phyloP scores from a whole-genome alignment of 176 grass and related monocot species.

The Oryza longistaminata region DNA sequence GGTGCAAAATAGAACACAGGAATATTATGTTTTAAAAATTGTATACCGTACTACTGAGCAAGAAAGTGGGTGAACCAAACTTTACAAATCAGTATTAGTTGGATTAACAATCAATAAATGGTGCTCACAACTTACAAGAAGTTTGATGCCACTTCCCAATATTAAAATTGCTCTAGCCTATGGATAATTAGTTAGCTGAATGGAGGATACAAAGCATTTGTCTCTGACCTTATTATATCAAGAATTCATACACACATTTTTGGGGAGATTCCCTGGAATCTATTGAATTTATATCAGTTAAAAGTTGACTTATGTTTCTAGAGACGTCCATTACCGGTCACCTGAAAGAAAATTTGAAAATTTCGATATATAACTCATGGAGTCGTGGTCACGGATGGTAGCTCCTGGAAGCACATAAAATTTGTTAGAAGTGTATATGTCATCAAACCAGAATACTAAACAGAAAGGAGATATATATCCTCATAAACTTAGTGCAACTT shows the following conservation, averaged over 20 bases:
- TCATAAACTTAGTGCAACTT: constrained; percentile 18
- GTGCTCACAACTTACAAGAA: constrained; percentile 28
- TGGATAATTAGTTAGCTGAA: constrained; percentile 4
- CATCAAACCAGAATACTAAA: neutral
- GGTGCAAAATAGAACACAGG: neutral
- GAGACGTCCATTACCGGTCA: constrained; percentile 3
- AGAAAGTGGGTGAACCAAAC: neutral
- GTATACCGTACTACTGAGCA: neutral
- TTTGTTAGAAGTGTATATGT: neutral
- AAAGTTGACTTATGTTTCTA: constrained; percentile 31
- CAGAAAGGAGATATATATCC: neutral
- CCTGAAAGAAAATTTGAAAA: neutral
- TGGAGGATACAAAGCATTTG: neutral
- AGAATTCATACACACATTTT: neutral
- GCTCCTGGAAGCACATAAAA: neutral
- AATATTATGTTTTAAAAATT: neutral
- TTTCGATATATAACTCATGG: neutral
- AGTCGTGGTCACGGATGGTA: neutral
- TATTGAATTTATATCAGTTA: neutral
- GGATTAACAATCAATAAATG: constrained; percentile 6
- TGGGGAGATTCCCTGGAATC: neutral
- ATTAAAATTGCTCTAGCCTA: neutral
- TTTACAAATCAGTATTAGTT: constrained; percentile 29
- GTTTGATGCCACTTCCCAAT: neutral
- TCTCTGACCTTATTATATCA: neutral